Evolutionary conservation across 2,329 filamentous ascomycete genomes (phyloP).

Genomic region (Calycina herbarum): DNA sequence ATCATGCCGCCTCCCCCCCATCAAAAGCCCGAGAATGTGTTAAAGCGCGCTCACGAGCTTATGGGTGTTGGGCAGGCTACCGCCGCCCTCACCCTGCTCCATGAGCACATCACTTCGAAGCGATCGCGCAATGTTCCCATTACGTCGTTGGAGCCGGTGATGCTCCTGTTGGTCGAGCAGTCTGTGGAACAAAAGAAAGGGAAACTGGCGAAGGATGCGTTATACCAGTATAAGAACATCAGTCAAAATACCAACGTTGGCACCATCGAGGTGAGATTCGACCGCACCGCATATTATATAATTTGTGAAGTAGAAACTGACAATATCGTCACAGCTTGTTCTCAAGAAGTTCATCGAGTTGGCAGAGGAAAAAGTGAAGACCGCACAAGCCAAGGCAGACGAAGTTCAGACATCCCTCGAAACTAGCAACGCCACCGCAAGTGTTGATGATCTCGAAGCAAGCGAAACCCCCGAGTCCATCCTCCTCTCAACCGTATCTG

Average conservation of each 20-base stretch:
- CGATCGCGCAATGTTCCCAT: constrained; percentile 96
- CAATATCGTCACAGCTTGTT: constrained; percentile 61
- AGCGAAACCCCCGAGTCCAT: constrained; percentile 98
- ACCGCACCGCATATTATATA: not conserved
- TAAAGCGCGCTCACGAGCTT: constrained; percentile 97
- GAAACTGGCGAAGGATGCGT: constrained; percentile 95
- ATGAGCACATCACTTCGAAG: constrained; percentile 99
- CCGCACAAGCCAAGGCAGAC: constrained; percentile 93
- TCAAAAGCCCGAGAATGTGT: constrained; percentile 98
- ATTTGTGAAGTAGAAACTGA: not conserved
- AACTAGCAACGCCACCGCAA: constrained; percentile 67
- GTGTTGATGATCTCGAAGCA: constrained; percentile 92
- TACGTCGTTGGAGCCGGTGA: constrained; percentile 93
- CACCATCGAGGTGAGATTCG: constrained; percentile 78
- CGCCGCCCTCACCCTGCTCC: constrained; percentile 89
- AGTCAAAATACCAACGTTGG: constrained; percentile 98
- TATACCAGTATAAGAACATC: constrained; percentile 99
- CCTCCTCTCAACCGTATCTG: constrained; percentile 93
- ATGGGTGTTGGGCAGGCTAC: constrained; percentile 94
- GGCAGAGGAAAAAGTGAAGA: constrained; percentile 92
- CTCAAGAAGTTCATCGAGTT: constrained; percentile 98
- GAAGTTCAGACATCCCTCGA: constrained; percentile 89
- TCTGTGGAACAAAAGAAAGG: constrained; percentile 97
- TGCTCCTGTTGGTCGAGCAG: constrained; percentile 95
- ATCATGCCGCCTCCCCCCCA: constrained; percentile 81